Base-by-base conservation (phyloP, 208 protist genomes). In the Porcisia deanei region DNA sequence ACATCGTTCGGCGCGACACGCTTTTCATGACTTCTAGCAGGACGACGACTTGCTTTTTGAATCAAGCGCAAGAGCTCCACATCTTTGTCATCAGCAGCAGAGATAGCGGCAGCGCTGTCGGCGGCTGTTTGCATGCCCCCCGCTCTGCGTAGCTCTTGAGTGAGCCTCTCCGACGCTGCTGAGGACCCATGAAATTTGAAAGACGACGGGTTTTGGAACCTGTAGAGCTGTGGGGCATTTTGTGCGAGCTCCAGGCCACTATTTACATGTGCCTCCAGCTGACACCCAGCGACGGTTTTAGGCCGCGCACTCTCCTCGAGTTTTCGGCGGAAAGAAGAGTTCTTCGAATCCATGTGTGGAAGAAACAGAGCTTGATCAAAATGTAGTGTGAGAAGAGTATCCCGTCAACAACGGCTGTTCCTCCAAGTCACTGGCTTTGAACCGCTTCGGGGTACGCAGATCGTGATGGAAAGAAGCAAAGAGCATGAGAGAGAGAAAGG, bases 1-100 rank as follows among this genome's bases (percentile, higher is more conserved):
- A 91, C 88, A 74, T 98, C 96, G 64, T 98, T 86, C 18, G 96
- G 96, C 22, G 96, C 96, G 1, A 94, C 92, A 37, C 63, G 68
- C 63, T 87, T 80, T 16, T 85, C 75, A 43, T 72, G 77, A n/a
- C 77, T 81, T 45, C 85, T 84, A 41, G 76, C 84, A 39, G 93
- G 90, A 43, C 86, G 86, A 8, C 88, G 81, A 49, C 86, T 89
- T 9, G 93, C 90, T 63, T 87, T 89, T 73, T 97, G 91, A 77
- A 97, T 96, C 85, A 92, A 94, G 25, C 91, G 75, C 34, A 96
- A 57, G 39, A 97, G 85, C 53, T 97, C 88, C 22, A 91, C 77
- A 64, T 97, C 91, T n/a, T 86, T 88, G 22, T 96, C 87, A 58
- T 93, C 88, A 22, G 47, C 18, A 16, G 18, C 22, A 18, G 57